Evolutionary conservation across 805 yeast genomes (phyloP).

Genomic region (Citeromyces matritensis): DNA sequence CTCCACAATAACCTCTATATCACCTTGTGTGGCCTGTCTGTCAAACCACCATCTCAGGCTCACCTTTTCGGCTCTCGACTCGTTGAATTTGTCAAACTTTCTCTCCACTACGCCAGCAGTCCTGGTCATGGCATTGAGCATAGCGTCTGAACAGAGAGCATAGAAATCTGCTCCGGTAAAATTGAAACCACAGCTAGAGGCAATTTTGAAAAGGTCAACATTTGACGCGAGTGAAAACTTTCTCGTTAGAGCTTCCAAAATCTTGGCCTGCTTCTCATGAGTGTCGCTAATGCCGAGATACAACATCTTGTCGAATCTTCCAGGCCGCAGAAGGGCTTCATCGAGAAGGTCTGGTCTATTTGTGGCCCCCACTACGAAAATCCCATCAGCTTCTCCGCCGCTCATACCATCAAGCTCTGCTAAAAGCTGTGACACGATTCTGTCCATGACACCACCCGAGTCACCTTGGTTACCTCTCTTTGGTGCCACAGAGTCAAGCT

Average conservation of each 20-base stretch:
- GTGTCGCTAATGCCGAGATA: conserved; percentile 90
- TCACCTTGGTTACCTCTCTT: conserved; percentile 98
- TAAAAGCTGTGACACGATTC: conserved; percentile 87
- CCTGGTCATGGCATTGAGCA: conserved; percentile 92
- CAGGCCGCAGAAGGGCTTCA: conserved; percentile 87
- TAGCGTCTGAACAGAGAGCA: conserved; percentile 89
- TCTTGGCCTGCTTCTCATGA: conserved; percentile 73
- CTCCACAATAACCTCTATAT: conserved; percentile 52
- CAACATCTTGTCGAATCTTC: conserved; percentile 89
- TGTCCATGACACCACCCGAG: conserved; percentile 98
- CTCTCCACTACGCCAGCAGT: conserved; percentile 64
- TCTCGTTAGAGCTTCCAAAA: conserved; percentile 77
- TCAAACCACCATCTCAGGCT: conserved; percentile 88
- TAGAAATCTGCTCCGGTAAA: conserved; percentile 97
- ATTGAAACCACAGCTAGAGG: conserved; percentile 69
- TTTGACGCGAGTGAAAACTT: conserved; percentile 51
- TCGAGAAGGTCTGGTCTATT: conserved; percentile 92
- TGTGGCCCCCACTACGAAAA: conserved; percentile 97
- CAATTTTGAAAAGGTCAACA: conserved; percentile 44
- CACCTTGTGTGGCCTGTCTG: conserved; percentile 51
- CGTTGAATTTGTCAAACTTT: conserved; percentile 40
- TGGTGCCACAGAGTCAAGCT: conserved; percentile 95
- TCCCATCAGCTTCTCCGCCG: conserved; percentile 68
- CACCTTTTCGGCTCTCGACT: conserved; percentile 18
- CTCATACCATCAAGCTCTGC: conserved; percentile 98